Base-by-base conservation (phyloP, 192 early-diverging fungal genomes). In the Rhizophagus sp. region DNA sequence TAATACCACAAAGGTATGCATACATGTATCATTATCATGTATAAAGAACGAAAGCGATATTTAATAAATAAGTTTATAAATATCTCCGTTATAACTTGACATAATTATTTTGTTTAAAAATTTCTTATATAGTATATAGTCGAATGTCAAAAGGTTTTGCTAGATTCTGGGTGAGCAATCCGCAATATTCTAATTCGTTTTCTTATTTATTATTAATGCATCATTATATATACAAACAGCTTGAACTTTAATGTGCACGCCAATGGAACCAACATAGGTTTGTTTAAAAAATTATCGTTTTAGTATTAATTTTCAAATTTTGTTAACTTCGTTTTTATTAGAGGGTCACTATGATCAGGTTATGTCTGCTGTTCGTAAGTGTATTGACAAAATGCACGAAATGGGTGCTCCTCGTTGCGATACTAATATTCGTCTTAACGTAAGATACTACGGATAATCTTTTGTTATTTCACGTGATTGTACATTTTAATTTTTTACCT, bases 181-280 rank as follows among this genome's bases (percentile, higher is more conserved):
- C 52, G 17, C 22, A 57, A 22, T 6, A 57, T 57, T 22, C 52
- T 57, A 57, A 19, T 57, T 19, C 6, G 15, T 22, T 22, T 57
- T 57, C 52, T 57, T 22, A 7, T 6, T 17, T 22, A 22, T 57
- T 22, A 57, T 6, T 57, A 57, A 57, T 0, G 7, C 52, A 7
- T 57, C 6, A 0, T 17, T 19, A 1, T 22, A 22, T 57, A 19
- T n/a, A 57, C 22, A 30, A 30, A 17, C 15, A 57, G 70, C n/a
- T 49, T 72, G 34, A 72, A 72, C 24, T 72, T 12, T 24, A 22
- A 41, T 9, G 0, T 39, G 33, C 70, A 72, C 30, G 27, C 34
- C 17, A 72, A n/a, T 47, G 70, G 70, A 72, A 72, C 70, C 11
- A 72, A 72, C n/a, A 24, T 72, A 5, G 70, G 70, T 72, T 36